Conservation (phyloP, 2,329 filamentous ascomycete genomes). For the Plenodomus biglobosus region DNA sequence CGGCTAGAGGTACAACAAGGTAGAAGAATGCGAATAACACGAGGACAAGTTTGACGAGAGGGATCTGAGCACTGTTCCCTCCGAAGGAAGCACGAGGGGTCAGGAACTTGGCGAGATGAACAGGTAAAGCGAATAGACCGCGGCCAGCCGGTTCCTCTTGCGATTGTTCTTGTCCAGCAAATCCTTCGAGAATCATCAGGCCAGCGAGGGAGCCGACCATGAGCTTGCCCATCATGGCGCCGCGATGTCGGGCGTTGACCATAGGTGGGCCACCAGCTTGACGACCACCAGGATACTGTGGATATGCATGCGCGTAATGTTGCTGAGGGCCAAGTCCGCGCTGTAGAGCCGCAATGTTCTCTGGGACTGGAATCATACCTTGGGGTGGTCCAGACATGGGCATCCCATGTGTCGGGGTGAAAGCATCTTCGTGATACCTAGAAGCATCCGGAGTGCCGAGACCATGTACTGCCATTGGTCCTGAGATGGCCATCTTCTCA, state of each 20-base stretch:
- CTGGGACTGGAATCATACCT: slow-evolving; percentile 48
- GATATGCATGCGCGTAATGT: slow-evolving; percentile 44
- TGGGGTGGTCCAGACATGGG: slow-evolving; percentile 38
- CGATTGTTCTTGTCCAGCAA: slow-evolving; percentile 64
- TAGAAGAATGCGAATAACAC: slow-evolving; percentile 59
- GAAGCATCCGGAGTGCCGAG: slow-evolving; percentile 40
- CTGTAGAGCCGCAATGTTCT: slow-evolving; percentile 46
- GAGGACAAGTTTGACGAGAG: slow-evolving; percentile 54
- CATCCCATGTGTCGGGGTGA: slow-evolving; percentile 29
- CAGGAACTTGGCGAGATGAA: slow-evolving; percentile 36
- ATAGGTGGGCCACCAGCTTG: slow-evolving; percentile 32
- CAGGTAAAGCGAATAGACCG: slow-evolving; percentile 48
- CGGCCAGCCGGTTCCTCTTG: slow-evolving; percentile 47
- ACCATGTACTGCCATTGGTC: slow-evolving; percentile 43
- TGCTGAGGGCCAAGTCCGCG: slow-evolving; percentile 40
- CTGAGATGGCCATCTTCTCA: slow-evolving; percentile 70
- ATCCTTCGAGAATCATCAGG: slow-evolving; percentile 85
- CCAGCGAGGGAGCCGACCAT: slow-evolving; percentile 93
- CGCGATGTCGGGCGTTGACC: slow-evolving; percentile 48
- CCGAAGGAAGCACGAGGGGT: slow-evolving; percentile 38
- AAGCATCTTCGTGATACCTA: slow-evolving; percentile 44
- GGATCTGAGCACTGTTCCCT: slow-evolving; percentile 38
- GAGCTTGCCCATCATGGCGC: slow-evolving; percentile 67
- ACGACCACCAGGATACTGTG: slow-evolving; percentile 32
- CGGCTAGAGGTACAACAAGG: slow-evolving; percentile 58